Conservation (phyloP, 2,329 filamentous ascomycete species). For the Niveomyces coronatus region DNA sequence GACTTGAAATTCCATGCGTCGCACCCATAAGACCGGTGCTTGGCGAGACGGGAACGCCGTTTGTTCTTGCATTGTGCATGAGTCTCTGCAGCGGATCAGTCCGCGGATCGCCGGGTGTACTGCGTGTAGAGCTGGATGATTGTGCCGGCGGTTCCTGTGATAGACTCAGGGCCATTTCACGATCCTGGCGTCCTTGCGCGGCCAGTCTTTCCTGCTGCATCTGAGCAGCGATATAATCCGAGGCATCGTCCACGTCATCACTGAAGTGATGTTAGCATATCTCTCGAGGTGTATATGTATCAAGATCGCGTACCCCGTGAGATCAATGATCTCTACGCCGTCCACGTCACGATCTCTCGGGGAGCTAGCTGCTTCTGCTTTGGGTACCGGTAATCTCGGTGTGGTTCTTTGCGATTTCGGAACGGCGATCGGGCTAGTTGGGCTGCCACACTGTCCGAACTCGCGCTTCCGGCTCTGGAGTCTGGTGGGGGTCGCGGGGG, state of each 20-base stretch:
- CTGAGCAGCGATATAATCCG: conserved; percentile 22
- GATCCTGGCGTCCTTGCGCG: conserved; percentile 19
- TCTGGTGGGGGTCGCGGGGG: conserved; percentile 1
- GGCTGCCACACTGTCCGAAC: conserved; percentile 1
- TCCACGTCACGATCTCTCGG: conserved; percentile 1
- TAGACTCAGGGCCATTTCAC: conserved; percentile 19
- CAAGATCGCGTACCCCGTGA: conserved; percentile 27
- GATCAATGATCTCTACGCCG: conserved; percentile 26
- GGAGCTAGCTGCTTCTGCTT: not conserved
- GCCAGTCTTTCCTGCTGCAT: conserved; percentile 24
- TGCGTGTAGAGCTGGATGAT: not conserved
- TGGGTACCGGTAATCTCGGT: not conserved
- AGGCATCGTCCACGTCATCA: conserved; percentile 23
- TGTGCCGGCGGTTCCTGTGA: conserved; percentile 13
- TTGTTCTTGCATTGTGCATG: conserved; percentile 20
- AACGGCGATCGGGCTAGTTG: not conserved
- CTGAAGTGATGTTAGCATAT: conserved; percentile 17
- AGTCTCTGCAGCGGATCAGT: conserved; percentile 18
- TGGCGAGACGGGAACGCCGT: conserved; percentile 5
- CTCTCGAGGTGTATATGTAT: conserved; percentile 10
- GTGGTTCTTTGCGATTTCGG: conserved; percentile 21
- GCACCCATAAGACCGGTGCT: too few species aligned
- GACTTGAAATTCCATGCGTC: too few species aligned
- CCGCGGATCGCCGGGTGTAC: not conserved
- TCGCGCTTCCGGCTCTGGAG: conserved; percentile 5